Evolutionary conservation across 2,329 filamentous ascomycete genomes (phyloP), one percentile per base, ranked within the genome.

Genomic region (Fusarium protoensiforme): DNA sequence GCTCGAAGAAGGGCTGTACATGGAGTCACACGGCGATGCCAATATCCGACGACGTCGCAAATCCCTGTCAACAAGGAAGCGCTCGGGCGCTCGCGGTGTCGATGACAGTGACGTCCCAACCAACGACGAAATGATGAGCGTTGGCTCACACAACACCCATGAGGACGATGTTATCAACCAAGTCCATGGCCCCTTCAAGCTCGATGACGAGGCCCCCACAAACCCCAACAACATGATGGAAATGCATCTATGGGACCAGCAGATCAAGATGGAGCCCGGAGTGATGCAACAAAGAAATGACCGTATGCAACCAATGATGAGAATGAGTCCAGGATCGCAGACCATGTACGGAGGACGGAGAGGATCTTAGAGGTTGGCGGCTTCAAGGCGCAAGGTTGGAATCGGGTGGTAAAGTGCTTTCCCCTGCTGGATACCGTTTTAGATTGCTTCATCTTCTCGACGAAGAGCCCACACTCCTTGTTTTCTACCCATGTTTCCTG

Each of bases 91-190:
- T 11, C 75, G 77, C n/a, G 68, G 62, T n/a, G 38, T 54, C 22
- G 69, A 77, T 18, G 71, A 74, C n/a, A 54, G 64, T 20, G 75
- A 75, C 7, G 70, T 83, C 46, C 57, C 71, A 1, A 20, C 71
- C 39, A 86, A 84, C 61, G 78, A 87, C 57, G 85, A 87, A 63
- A 82, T 86, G 71, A 81, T 81, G 59, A 78, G 74, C 43, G 53
- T 79, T 27, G 76, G 77, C 53, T 78, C 82, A 16, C 84, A 84
- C 57, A 78, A 80, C 54, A 76, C 73, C 16, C 73, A 79, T 18
- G 80, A 82, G 38, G 80, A 83, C 54, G 81, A 81, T 2, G 75
- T 83, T n/a, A 80, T 83, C 57, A 78, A 79, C 60, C 81, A 83
- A 60, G 80, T 82, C 18, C 75, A 78, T 54, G 61, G 61, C 33